Evolutionary conservation across 345 rosid species (phyloP).

Genomic region (Capsella bursapastoris): DNA sequence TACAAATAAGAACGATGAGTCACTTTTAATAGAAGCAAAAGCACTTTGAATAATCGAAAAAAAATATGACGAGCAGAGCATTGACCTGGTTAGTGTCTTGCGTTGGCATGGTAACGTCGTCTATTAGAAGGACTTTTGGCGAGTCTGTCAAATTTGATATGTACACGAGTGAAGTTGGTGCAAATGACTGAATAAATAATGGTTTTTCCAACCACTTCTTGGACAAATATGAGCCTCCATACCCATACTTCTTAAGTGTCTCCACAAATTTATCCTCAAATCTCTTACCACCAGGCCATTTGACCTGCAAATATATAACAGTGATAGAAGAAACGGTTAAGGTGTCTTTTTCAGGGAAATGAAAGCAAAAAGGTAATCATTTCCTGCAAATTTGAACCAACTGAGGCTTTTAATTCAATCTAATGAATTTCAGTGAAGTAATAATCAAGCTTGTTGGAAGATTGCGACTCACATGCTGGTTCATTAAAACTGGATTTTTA

Average conservation of each 20-base stretch:
- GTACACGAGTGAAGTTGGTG: slow-evolving; percentile 88
- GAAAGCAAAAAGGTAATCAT: not conserved
- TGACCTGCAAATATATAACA: slow-evolving; percentile 55
- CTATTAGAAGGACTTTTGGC: slow-evolving; percentile 77
- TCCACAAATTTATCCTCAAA: slow-evolving; percentile 81
- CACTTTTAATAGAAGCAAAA: not conserved
- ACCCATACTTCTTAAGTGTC: slow-evolving; percentile 75
- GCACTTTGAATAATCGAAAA: not conserved
- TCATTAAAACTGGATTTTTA: slow-evolving; percentile 83
- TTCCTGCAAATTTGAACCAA: not conserved
- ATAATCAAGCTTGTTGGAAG: slow-evolving; percentile 15
- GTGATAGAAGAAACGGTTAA: slow-evolving; percentile 4
- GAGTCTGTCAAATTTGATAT: slow-evolving; percentile 68
- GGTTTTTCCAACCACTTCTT: slow-evolving; percentile 83
- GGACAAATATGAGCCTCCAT: slow-evolving; percentile 79
- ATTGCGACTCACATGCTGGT: slow-evolving; percentile 69
- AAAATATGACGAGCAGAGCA: slow-evolving; percentile 5
- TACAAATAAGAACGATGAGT: not conserved
- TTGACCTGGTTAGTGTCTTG: slow-evolving; percentile 94
- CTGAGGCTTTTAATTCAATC: not conserved
- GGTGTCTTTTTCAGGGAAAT: not conserved
- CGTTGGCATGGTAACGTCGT: slow-evolving; percentile 63
- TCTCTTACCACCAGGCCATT: slow-evolving; percentile 78
- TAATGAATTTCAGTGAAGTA: not conserved
- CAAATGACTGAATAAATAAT: slow-evolving; percentile 87